Percentiles rank a stretch among this genome's conserved stretches.
Evolutionary conservation across 2,329 filamentous ascomycete genomes (phyloP).

Genomic region (Paecilomyces dactylethromorphus): DNA sequence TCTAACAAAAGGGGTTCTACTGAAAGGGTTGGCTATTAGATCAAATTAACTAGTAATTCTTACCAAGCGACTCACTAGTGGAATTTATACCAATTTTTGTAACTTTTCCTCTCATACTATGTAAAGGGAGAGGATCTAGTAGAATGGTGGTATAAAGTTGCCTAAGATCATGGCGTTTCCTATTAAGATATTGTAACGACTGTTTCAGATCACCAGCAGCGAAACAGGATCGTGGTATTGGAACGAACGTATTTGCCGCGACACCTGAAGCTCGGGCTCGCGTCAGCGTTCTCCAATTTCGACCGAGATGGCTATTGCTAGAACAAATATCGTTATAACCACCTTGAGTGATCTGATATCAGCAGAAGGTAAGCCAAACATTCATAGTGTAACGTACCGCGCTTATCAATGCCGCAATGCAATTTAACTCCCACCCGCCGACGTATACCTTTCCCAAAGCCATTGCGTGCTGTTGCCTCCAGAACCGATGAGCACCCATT

Average conservation of each 20-base stretch:
- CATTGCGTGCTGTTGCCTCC: conserved; percentile 55
- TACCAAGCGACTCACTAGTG: too few relatives aligned
- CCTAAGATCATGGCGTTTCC: background rate
- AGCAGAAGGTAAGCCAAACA: background rate
- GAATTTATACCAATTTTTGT: too few relatives aligned
- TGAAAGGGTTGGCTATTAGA: too few relatives aligned
- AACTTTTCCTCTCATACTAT: too few relatives aligned
- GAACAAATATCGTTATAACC: conserved; percentile 7
- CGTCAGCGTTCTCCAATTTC: background rate
- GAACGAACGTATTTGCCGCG: background rate
- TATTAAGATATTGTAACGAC: background rate
- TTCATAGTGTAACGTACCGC: conserved; percentile 37
- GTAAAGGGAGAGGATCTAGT: too few relatives aligned
- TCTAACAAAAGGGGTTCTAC: background rate
- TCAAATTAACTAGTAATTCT: too few relatives aligned
- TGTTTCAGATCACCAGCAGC: background rate
- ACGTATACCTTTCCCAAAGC: conserved; percentile 50
- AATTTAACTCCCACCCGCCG: conserved; percentile 54
- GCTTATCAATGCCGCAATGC: conserved; percentile 40
- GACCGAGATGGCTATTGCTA: background rate
- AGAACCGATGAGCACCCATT: conserved; percentile 55
- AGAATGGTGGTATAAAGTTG: too few relatives aligned
- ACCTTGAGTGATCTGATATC: background rate
- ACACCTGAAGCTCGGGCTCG: background rate
- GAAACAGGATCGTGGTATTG: background rate